Conservation (phyloP, 2,329 filamentous ascomycete genomes). For the Ustilaginoidea virens region DNA sequence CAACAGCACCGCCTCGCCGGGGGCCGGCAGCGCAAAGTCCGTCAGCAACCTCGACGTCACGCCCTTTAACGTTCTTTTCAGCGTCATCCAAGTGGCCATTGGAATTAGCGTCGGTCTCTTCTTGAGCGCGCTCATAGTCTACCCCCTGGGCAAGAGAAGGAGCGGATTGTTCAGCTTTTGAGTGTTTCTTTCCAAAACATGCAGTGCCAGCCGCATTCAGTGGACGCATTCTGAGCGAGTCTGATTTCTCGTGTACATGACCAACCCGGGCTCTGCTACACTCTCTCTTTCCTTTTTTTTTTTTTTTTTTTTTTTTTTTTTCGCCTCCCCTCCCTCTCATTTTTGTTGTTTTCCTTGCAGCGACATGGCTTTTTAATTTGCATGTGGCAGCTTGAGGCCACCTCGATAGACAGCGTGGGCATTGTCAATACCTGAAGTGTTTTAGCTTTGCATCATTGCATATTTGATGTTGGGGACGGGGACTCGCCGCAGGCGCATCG, state of each 20-base stretch:
- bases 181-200: too few relatives aligned
- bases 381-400: too few relatives aligned
- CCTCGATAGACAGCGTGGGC: too few relatives aligned
- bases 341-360: not conserved
- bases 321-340: not conserved
- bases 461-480: too few relatives aligned
- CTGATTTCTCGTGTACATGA: too few relatives aligned
- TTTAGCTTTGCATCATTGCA: too few relatives aligned
- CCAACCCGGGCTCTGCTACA: too few relatives aligned
- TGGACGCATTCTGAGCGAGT: too few relatives aligned
- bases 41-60: slow-evolving; percentile 24
- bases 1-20: slow-evolving; percentile 17
- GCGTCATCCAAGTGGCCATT: slow-evolving; percentile 45
- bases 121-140: slow-evolving; percentile 38
- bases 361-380: too few relatives aligned
- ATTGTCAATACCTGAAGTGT: too few relatives aligned
- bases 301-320: not conserved
- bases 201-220: too few relatives aligned
- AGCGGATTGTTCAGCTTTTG: slow-evolving; percentile 42
- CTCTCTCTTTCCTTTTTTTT: not conserved
- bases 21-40: slow-evolving; percentile 4
- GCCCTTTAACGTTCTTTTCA: slow-evolving; percentile 38
- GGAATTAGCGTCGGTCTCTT: slow-evolving; percentile 47
- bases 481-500: too few relatives aligned
- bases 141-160: slow-evolving; percentile 40